Base-by-base conservation (phyloP, 345 rosid genomes). In the Kandelia obovata region DNA sequence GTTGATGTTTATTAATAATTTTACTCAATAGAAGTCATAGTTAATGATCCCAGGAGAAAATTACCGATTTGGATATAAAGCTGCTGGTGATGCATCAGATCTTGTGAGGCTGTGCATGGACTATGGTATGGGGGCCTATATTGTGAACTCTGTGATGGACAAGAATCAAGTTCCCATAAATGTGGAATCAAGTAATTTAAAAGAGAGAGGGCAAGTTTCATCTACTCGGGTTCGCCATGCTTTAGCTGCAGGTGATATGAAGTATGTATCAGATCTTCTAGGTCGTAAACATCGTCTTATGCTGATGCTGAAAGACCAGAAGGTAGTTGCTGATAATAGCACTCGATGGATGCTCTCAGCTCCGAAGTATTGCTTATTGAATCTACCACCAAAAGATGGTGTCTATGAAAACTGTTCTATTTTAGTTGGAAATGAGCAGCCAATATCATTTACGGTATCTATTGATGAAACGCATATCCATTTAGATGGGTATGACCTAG, bases 181-280 rank as follows among this genome's bases (percentile, higher is more conserved):
- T 67, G 59, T 68, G 66, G 71, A 68, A 26, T 26, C 65, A 59
- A 79, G 52, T 32, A 86, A 88, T 76, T 67, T 65, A 32, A 89
- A 94, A 73, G 96, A 95, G 68, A 89, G 76, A 82, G 97, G 97
- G 20, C 97, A 95, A 64, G 97, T 95, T 20, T 91, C 97, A 32
- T 92, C 99, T 35, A 95, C 99, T 25, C 92, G 96, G 58, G 94
- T 95, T 66, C 97, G 97, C 28, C 90, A 82, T 72, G 99, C 96
- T 68, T 83, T 95, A 71, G 89, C 93, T 3, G 73, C 51, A 0
- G 99, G 97, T 60, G 91, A 95, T 67, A 81, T 85, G 89, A 81
- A 78, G 53, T 88, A 92, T 16, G 97, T 90, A 47, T 76, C 96
- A 0, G 92, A 91, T 77, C 96, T 95, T 63, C 84, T 95, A 51